These are phyloP conservation scores for Botrytis pseudocinerea DNA, from an alignment of 2,329 filamentous ascomycete genomes.

Conservation along the genomic window DNA sequence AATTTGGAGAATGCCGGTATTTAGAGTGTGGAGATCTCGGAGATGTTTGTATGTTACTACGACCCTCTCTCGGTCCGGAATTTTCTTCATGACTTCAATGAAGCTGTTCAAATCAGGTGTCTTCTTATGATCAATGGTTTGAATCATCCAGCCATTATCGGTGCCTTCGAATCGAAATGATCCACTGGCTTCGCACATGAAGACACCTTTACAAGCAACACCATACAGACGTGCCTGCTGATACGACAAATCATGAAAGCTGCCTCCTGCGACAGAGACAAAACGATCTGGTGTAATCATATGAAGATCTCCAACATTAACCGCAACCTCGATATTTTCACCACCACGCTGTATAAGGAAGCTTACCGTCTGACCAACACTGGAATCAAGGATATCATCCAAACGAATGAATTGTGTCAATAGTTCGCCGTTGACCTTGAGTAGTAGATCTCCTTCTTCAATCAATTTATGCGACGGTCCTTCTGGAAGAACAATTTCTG, in stretches of 20 bases:
- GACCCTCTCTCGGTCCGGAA: constrained; percentile 79
- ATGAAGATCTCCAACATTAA: constrained; percentile 87
- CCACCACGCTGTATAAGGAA: constrained; percentile 87
- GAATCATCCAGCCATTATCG: constrained; percentile 90
- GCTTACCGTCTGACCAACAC: constrained; percentile 74
- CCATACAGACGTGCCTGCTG: constrained; percentile 96
- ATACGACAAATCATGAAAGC: constrained; percentile 95
- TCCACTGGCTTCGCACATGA: constrained; percentile 89
- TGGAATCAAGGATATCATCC: constrained; percentile 88
- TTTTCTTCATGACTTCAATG: constrained; percentile 83
- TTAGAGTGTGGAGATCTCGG: constrained; percentile 88
- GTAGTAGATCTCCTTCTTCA: constrained; percentile 88
- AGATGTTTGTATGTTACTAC: constrained; percentile 97
- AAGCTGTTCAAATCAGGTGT: constrained; percentile 87
- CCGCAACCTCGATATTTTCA: constrained; percentile 75
- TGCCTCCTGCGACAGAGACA: constrained; percentile 87
- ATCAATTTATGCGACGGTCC: constrained; percentile 86
- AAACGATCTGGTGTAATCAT: constrained; percentile 94
- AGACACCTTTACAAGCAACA: constrained; percentile 88
- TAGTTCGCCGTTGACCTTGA: constrained; percentile 91
- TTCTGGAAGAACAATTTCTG: constrained; percentile 89
- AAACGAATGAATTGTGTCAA: constrained; percentile 90
- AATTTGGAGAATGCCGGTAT: constrained; percentile 88
- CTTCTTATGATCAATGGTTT: constrained; percentile 88
- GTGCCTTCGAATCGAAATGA: constrained; percentile 93